Percentiles rank a stretch among this genome's conserved stretches.
These are phyloP conservation scores for Colletotrichum horii DNA, from an alignment of 2,329 filamentous ascomycete species.

Conservation along the genomic window DNA sequence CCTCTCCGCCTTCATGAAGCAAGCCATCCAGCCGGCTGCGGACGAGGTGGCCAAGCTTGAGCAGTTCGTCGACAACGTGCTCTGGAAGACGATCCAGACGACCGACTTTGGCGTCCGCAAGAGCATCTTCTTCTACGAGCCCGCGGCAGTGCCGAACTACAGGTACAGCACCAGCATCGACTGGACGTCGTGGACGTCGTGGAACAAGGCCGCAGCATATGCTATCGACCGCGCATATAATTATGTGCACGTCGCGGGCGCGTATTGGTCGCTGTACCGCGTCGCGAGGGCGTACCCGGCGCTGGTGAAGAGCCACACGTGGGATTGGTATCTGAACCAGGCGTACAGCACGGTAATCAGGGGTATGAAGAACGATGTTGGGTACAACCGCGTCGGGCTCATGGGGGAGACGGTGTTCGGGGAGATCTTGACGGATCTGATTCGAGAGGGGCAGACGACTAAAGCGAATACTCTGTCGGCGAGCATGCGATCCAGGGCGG, in stretches of 20 bases:
- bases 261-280: constrained; percentile 64
- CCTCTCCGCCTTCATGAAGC: constrained; percentile 60
- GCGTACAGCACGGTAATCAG: constrained; percentile 55
- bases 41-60: constrained; percentile 58
- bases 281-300: constrained; percentile 53
- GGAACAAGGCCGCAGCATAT: constrained; percentile 52
- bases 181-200: constrained; percentile 57
- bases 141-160: constrained; percentile 44
- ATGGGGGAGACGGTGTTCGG: constrained; percentile 67
- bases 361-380: constrained; percentile 40
- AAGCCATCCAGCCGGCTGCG: constrained; percentile 52
- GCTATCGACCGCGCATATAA: constrained; percentile 59
- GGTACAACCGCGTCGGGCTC: constrained; percentile 52
- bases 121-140: constrained; percentile 63
- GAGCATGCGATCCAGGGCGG: constrained; percentile 53
- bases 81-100: constrained; percentile 54
- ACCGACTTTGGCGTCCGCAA: constrained; percentile 53
- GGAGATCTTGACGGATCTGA: constrained; percentile 54
- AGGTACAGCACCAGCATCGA: constrained; percentile 47
- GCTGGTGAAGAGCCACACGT: constrained; percentile 43
- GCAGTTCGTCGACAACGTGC: constrained; percentile 53
- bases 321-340: constrained; percentile 61
- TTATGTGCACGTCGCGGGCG: constrained; percentile 60
- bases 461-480: constrained; percentile 45
- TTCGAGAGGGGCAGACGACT: constrained; percentile 45